Evolutionary conservation across 306 rosid genomes (phyloP).

Genomic region (Fagus crenata): DNA sequence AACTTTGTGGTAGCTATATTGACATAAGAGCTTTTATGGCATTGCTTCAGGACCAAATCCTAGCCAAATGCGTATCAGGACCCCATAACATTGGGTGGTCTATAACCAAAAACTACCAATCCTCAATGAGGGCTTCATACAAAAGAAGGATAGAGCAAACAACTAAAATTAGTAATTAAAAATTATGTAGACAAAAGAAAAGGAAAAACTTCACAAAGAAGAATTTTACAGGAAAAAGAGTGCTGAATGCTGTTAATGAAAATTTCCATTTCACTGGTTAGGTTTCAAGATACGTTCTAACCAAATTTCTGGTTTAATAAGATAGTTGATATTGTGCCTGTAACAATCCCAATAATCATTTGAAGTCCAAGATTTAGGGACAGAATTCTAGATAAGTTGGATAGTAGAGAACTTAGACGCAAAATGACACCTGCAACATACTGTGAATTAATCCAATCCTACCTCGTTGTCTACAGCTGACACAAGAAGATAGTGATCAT

Average conservation of each 20-base stretch:
- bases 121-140: background rate
- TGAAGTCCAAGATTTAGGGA: background rate
- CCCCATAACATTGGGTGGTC: background rate
- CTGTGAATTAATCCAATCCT: conserved; percentile 3
- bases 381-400: background rate
- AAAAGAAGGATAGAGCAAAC: background rate
- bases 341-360: background rate
- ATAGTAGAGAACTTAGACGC: background rate
- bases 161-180: background rate
- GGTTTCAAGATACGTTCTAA: background rate
- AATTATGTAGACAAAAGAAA: background rate
- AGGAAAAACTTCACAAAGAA: background rate
- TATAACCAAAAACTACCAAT: background rate
- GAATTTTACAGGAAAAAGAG: background rate
- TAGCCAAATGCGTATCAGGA: background rate
- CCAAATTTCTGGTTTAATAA: background rate
- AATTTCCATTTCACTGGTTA: background rate
- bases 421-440: conserved; percentile 13
- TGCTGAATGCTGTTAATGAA: background rate
- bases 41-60: background rate
- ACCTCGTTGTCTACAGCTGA: conserved; percentile 93
- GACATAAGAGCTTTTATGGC: background rate
- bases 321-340: background rate
- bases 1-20: conserved; percentile 4
- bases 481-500: conserved; percentile 76